Conservation (phyloP, 805 yeast genomes). For the Ogataea saltuana region DNA sequence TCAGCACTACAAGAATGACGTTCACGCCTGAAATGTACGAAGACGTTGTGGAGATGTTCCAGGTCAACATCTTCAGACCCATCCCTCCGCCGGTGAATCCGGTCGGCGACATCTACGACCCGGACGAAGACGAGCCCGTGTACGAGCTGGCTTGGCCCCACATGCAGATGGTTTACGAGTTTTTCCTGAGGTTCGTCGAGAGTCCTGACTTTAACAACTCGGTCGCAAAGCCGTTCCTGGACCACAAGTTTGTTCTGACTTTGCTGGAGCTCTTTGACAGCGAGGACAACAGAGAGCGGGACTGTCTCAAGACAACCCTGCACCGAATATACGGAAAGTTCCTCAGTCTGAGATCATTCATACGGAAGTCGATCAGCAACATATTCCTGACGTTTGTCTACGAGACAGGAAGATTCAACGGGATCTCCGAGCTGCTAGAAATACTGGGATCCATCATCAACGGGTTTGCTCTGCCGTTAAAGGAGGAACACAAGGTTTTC, state of each 20-base stretch:
- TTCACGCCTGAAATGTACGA: constrained; percentile 90
- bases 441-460: constrained; percentile 94
- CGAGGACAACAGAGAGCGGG: constrained; percentile 96
- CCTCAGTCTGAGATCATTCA: constrained; percentile 82
- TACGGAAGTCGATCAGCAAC: constrained; percentile 86
- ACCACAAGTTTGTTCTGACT: constrained; percentile 80
- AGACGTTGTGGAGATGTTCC: constrained; percentile 88
- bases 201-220: constrained; percentile 93
- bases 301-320: constrained; percentile 89
- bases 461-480: constrained; percentile 95
- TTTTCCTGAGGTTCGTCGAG: constrained; percentile 88
- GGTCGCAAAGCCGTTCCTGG: constrained; percentile 89
- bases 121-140: constrained; percentile 98
- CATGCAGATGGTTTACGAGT: constrained; percentile 95
- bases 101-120: constrained; percentile 92
- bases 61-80: constrained; percentile 85
- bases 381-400: constrained; percentile 91
- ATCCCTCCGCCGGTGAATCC: constrained; percentile 99
- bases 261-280: constrained; percentile 89
- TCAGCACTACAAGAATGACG: constrained; percentile 76
- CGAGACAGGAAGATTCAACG: constrained; percentile 95
- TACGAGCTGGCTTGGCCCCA: constrained; percentile 98
- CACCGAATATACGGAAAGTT: constrained; percentile 97
- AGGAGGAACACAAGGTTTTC: constrained; percentile 94
- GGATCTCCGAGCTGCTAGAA: constrained; percentile 91